These are phyloP conservation scores for Penicillium sp. DNA, from an alignment of 2,329 filamentous ascomycete species.

Conservation along the genomic window DNA sequence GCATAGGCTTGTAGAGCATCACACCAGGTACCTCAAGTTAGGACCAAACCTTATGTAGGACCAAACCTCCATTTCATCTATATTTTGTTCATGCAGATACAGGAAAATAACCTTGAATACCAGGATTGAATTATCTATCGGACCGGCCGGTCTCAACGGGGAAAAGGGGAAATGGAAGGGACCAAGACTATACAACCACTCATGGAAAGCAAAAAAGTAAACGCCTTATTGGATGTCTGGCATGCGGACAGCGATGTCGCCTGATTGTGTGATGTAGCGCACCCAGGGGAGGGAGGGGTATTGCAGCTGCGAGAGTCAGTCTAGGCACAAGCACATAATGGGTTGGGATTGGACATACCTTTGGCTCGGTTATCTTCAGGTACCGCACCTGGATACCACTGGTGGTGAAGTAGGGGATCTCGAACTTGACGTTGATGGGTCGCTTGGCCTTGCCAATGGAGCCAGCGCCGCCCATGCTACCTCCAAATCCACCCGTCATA, in stretches of 20 bases:
- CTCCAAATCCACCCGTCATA: conserved; percentile 96
- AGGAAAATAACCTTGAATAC: conserved; percentile 1
- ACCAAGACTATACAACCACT: conserved; percentile 23
- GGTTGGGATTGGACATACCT: conserved; percentile 58
- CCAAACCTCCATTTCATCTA: background rate
- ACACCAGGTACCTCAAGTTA: too few relatives aligned
- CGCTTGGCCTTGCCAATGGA: conserved; percentile 78
- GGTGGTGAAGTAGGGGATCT: conserved; percentile 99
- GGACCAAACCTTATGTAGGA: too few relatives aligned
- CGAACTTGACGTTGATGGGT: conserved; percentile 98
- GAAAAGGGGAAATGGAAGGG: conserved; percentile 10
- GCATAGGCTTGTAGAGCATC: too few relatives aligned
- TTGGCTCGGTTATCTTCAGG: conserved; percentile 97
- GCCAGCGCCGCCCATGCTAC: conserved; percentile 90
- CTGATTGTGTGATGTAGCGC: conserved; percentile 95
- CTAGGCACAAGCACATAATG: conserved; percentile 1
- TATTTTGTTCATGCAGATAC: background rate
- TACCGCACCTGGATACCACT: conserved; percentile 98
- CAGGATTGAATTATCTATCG: conserved; percentile 27
- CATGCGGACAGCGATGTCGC: conserved; percentile 89
- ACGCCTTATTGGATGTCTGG: conserved; percentile 70
- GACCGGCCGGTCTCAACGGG: conserved; percentile 25
- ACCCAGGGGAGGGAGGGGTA: conserved; percentile 98
- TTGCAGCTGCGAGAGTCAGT: conserved; percentile 67
- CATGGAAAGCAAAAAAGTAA: conserved; percentile 5